phyloP scores from a whole-genome alignment of 2,329 filamentous ascomycete genomes.

The Colletotrichum truncatum region DNA sequence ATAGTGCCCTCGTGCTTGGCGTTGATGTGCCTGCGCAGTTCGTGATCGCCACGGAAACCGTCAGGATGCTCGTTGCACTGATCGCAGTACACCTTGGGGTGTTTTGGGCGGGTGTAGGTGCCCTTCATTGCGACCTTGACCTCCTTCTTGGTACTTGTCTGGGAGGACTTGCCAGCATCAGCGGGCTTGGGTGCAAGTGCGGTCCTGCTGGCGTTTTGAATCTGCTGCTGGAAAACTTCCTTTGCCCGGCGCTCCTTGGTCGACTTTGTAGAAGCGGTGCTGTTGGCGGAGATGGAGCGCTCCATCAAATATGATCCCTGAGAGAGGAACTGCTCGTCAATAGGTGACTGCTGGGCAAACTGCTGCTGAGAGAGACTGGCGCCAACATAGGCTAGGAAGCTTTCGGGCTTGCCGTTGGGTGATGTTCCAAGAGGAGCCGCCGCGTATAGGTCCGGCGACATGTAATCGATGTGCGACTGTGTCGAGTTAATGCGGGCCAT shows the following conservation, averaged over 20 bases:
- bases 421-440: slow-evolving; percentile 30
- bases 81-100: slow-evolving; percentile 76
- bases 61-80: slow-evolving; percentile 77
- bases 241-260: slow-evolving; percentile 55
- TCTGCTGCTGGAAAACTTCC: slow-evolving; percentile 56
- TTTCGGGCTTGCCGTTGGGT: slow-evolving; percentile 41
- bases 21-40: slow-evolving; percentile 74
- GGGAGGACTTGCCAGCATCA: slow-evolving; percentile 37
- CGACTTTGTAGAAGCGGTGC: slow-evolving; percentile 55
- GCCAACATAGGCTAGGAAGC: slow-evolving; percentile 45
- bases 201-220: slow-evolving; percentile 49
- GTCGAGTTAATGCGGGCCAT: slow-evolving; percentile 50
- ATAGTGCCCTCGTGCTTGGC: slow-evolving; percentile 68
- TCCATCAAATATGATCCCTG: slow-evolving; percentile 51
- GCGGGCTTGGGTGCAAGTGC: slow-evolving; percentile 56
- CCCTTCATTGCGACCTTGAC: slow-evolving; percentile 56
- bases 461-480: slow-evolving; percentile 42
- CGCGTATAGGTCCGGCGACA: slow-evolving; percentile 35
- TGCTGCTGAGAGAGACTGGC: slow-evolving; percentile 43
- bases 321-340: slow-evolving; percentile 38
- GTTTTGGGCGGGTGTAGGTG: slow-evolving; percentile 68
- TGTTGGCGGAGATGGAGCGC: slow-evolving; percentile 57
- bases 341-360: slow-evolving; percentile 40
- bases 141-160: slow-evolving; percentile 43
- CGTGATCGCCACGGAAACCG: slow-evolving; percentile 88